phyloP scores from a whole-genome alignment of 306 rosid genomes.

The Vachellia pachyceras region DNA sequence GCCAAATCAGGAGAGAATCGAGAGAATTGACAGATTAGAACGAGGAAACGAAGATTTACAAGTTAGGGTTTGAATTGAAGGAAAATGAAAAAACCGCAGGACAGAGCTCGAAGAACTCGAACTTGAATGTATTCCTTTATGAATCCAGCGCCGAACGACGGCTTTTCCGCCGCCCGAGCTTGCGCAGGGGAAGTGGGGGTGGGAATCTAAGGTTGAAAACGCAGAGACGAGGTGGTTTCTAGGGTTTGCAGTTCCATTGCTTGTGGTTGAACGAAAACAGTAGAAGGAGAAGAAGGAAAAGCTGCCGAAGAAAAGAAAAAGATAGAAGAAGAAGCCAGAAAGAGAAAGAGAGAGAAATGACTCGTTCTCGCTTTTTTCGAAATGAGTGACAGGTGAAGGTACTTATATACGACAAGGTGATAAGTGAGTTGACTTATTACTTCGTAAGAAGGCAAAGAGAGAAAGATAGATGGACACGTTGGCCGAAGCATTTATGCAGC shows the following conservation, averaged over 20 bases:
- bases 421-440: fast-evolving
- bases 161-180: neutral
- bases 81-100: neutral
- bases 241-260: conserved; percentile 56
- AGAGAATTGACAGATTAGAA: neutral
- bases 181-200: too few species aligned
- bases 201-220: neutral
- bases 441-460: conserved; percentile 21
- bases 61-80: conserved; percentile 35
- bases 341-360: conserved; percentile 34
- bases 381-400: conserved; percentile 34
- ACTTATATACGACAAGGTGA: conserved; percentile 16
- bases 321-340: conserved; percentile 1
- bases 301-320: conserved; percentile 26
- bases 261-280: conserved; percentile 21
- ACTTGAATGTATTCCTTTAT: neutral
- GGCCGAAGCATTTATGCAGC: neutral
- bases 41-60: neutral
- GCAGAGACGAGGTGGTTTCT: conserved; percentile 45
- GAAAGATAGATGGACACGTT: conserved; percentile 33
- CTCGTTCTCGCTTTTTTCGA: conserved; percentile 64
- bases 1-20: conserved; percentile 17
- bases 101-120: conserved; percentile 20
- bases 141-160: conserved; percentile 22
- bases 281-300: conserved; percentile 27